Base-by-base conservation (phyloP, 2,329 filamentous ascomycete species). In the Elsinoe necatrix region DNA sequence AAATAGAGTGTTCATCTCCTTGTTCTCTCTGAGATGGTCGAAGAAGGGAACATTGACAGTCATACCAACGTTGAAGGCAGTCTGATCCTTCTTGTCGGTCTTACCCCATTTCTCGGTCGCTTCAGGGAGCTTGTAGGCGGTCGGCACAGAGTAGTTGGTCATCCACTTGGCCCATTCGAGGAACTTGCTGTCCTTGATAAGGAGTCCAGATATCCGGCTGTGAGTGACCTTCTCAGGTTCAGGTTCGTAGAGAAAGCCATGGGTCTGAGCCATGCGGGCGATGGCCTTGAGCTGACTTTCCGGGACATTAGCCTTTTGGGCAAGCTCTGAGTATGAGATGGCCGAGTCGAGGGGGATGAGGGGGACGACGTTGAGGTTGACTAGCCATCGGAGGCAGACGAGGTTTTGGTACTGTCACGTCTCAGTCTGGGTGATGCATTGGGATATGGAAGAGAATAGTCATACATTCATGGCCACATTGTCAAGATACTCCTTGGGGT, bases 31-130 rank as follows among this genome's bases (percentile, higher is more conserved):
- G 27, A 64, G 55, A 51, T 61, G 57, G 37, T 62, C 63, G 50
- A 64, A 64, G 56, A 63, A 62, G 4, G 63, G 61, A n/a, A 59
- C 39, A 3, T 59, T 43, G 21, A 58, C 56, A 20, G 60, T 57
- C 52, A 61, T 58, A 34, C 58, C 61, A 16, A 63, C 42, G 31
- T 63, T 63, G 56, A 60, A 63, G 1, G 63, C 59, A 9, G 62
- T 63, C 54, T 64, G 37, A 20, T 62, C 57, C 21, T 62, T 62
- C 41, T 57, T 58, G 1, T 59, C 51, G 9, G 61, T 63, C 18
- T 62, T 48, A 27, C 62, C 61, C 63, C 63, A 64, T 50, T 47
- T 56, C 21, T 61, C 27, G 12, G 61, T 62, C 6, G 63, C 63
- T 41, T 63, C 61, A 11, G 56, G 43, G 6, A 62, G 50, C 57